Evolutionary conservation across 768 basidiomycete species (phyloP).

Genomic region (Russula olivacea): DNA sequence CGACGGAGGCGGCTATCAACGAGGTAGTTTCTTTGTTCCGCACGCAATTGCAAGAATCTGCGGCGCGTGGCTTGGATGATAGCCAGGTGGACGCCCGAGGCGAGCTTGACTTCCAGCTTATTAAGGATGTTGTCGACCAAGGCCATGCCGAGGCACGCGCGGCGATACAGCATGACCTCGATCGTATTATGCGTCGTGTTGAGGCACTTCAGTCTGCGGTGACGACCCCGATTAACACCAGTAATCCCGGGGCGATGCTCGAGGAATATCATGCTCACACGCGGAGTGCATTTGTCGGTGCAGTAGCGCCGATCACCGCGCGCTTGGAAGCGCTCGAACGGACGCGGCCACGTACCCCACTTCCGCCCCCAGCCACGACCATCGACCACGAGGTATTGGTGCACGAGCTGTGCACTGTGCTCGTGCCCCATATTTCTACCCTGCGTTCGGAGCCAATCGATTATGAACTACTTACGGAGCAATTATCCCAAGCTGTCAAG

Average conservation of each 20-base stretch:
- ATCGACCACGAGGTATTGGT: constrained; percentile 52
- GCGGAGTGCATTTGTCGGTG: constrained; percentile 52
- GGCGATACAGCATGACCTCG: constrained; percentile 55
- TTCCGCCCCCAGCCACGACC: not conserved
- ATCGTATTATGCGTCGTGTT: constrained; percentile 43
- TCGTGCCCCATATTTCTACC: constrained; percentile 56
- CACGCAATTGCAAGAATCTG: constrained; percentile 58
- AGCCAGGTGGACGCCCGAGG: constrained; percentile 66
- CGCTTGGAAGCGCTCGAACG: constrained; percentile 50
- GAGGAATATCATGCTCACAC: constrained; percentile 56
- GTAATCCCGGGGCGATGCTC: constrained; percentile 38
- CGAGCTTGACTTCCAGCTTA: constrained; percentile 71
- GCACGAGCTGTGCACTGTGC: constrained; percentile 50
- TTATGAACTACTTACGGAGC: constrained; percentile 68
- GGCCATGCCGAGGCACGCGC: constrained; percentile 56
- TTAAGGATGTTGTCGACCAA: constrained; percentile 64
- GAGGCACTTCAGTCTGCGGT: constrained; percentile 29
- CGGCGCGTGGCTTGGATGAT: constrained; percentile 51
- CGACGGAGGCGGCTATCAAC: constrained; percentile 55
- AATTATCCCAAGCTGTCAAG: constrained; percentile 79
- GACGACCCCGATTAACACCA: constrained; percentile 24
- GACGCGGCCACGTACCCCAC: constrained; percentile 37
- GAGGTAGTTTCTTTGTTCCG: constrained; percentile 67
- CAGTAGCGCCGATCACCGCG: constrained; percentile 51
- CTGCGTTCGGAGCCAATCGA: constrained; percentile 65